These are phyloP conservation scores for Zelopaecilomyces penicillatus DNA, from an alignment of 2,329 filamentous ascomycete genomes.

Conservation along the genomic window DNA sequence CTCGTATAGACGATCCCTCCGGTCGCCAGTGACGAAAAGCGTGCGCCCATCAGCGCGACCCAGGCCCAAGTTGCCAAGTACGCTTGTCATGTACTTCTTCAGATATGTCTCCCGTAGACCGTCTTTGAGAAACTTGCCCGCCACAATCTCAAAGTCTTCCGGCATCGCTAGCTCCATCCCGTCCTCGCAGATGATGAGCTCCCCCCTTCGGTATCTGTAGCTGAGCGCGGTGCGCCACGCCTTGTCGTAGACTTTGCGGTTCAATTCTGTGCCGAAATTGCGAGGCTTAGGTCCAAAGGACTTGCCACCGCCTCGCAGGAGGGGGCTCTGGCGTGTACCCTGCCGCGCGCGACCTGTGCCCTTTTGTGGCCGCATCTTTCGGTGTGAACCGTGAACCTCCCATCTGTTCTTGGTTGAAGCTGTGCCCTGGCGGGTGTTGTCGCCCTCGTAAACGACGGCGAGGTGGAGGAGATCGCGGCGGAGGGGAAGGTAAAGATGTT, in stretches of 20 bases:
- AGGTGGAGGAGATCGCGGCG: constrained; percentile 88
- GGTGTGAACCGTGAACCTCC: constrained; percentile 75
- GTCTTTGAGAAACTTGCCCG: constrained; percentile 34
- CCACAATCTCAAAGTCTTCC: constrained; percentile 38
- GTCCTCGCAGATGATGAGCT: constrained; percentile 78
- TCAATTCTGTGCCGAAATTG: constrained; percentile 79
- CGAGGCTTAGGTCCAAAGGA: constrained; percentile 83
- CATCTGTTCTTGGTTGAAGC: constrained; percentile 72
- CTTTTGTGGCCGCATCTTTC: constrained; percentile 81
- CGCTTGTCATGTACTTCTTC: constrained; percentile 53
- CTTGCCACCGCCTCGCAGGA: constrained; percentile 79
- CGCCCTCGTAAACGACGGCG: constrained; percentile 87
- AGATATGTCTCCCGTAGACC: constrained; percentile 48
- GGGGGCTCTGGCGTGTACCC: constrained; percentile 73
- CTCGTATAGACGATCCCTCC: constrained; percentile 54
- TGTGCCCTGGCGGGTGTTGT: constrained; percentile 78
- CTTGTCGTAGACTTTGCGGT: constrained; percentile 85
- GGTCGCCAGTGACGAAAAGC: constrained; percentile 61
- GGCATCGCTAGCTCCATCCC: constrained; percentile 59
- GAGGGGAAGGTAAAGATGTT: constrained; percentile 79
- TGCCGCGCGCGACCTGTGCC: constrained; percentile 72
- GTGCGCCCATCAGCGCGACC: constrained; percentile 60
- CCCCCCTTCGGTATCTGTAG: constrained; percentile 80
- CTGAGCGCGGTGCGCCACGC: constrained; percentile 92
- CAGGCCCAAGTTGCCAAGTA: constrained; percentile 65